Evolutionary conservation across 2,329 filamentous ascomycete genomes (phyloP).

Genomic region (Acephala macrosclerotiorum): DNA sequence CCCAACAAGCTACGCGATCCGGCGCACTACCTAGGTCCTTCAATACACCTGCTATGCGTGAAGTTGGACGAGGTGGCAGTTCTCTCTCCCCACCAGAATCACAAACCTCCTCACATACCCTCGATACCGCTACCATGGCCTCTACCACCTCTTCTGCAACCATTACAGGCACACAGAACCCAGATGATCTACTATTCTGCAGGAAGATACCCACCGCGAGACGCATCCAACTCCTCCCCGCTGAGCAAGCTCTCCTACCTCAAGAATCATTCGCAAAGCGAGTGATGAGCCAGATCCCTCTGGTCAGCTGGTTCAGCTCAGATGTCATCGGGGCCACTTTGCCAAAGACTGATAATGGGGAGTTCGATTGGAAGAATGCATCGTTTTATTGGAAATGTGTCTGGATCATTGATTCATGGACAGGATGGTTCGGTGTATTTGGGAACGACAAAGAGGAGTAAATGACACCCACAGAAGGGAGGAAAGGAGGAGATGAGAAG

Average conservation of each 20-base stretch:
- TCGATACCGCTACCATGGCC: constrained; percentile 63
- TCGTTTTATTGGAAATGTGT: constrained; percentile 74
- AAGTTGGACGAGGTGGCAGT: constrained; percentile 38
- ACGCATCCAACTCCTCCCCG: constrained; percentile 69
- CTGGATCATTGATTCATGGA: constrained; percentile 66
- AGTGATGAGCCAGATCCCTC: constrained; percentile 69
- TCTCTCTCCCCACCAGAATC: constrained; percentile 42
- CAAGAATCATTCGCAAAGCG: constrained; percentile 71
- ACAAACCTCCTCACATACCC: constrained; percentile 57
- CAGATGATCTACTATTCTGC: constrained; percentile 55
- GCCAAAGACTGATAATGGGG: constrained; percentile 74
- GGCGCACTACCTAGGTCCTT: constrained; percentile 39
- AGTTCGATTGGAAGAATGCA: constrained; percentile 77
- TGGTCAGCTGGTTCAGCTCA: constrained; percentile 75
- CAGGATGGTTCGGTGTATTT: constrained; percentile 65
- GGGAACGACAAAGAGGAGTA: constrained; percentile 44
- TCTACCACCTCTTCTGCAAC: constrained; percentile 39
- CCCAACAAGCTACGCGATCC: constrained; percentile 25
- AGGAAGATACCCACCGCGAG: constrained; percentile 72
- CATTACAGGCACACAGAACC: constrained; percentile 33
- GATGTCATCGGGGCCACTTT: constrained; percentile 79
- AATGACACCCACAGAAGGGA: not conserved
- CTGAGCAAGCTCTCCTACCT: constrained; percentile 74
- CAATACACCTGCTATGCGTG: constrained; percentile 38
- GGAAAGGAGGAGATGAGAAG: constrained; percentile 14